A percentile compares a stretch with the other conserved stretches of the same genome.
phyloP scores from a whole-genome alignment of 139 green algal species.

The Auxenochlorella pyrenoidosa region DNA sequence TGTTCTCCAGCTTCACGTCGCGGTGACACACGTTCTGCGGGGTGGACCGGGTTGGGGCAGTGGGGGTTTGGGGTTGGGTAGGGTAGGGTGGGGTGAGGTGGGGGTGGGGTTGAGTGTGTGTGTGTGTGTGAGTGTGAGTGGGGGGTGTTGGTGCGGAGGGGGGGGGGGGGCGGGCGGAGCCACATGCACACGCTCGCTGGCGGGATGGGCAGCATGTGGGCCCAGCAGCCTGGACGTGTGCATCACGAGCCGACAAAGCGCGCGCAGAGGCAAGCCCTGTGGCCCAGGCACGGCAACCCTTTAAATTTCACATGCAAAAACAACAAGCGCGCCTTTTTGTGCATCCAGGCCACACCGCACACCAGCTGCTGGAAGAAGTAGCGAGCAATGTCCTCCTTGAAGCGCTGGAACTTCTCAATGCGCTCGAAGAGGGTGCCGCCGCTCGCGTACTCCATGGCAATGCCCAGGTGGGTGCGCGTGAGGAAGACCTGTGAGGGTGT shows the following conservation, averaged over 20 bases:
- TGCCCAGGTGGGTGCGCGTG: conserved; percentile 78
- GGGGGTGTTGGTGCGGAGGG: too few species aligned
- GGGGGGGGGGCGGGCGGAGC: too few species aligned
- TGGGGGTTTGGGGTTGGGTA: neutral
- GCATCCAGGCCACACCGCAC: conserved; percentile 93
- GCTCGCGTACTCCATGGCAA: conserved; percentile 84
- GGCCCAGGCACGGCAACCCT: too few species aligned
- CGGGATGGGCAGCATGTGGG: too few species aligned
- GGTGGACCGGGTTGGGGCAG: neutral
- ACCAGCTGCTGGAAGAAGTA: conserved; percentile 99
- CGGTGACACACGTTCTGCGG: conserved; percentile 91
- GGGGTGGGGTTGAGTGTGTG: too few species aligned
- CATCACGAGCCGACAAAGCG: too few species aligned
- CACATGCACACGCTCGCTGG: too few species aligned
- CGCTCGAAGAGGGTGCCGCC: conserved; percentile 96
- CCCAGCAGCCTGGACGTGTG: too few species aligned
- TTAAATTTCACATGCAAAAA: too few species aligned
- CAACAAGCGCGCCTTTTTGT: conserved; percentile 79
- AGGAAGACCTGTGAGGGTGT: conserved; percentile 81
- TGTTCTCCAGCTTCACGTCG: conserved; percentile 99
- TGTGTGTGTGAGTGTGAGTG: too few species aligned
- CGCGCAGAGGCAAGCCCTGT: too few species aligned
- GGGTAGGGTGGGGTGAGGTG: too few species aligned
- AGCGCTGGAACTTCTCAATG: conserved; percentile 89
- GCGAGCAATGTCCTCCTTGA: conserved; percentile 95